phyloP scores from a whole-genome alignment of 2,329 filamentous ascomycete species.

The Botryotinia calthae region DNA sequence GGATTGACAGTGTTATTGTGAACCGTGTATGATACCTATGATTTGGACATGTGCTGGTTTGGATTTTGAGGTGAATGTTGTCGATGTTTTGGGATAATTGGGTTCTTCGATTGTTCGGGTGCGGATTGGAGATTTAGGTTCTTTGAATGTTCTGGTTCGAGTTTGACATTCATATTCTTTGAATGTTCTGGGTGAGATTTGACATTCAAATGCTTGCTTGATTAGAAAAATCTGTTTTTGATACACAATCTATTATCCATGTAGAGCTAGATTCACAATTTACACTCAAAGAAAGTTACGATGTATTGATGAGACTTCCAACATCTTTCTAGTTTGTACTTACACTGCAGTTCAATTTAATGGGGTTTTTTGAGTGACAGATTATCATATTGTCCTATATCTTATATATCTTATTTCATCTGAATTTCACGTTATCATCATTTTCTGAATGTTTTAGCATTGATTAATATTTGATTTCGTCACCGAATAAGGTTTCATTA shows the following conservation, averaged over 20 bases:
- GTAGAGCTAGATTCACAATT: constrained; percentile 2
- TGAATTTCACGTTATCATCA: neutral
- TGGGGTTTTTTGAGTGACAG: neutral
- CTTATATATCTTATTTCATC: neutral
- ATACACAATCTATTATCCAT: neutral
- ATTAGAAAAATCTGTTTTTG: no score
- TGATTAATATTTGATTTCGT: neutral
- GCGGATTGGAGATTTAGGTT: no score
- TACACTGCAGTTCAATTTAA: neutral
- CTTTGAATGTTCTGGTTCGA: no score
- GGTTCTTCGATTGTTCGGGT: no score
- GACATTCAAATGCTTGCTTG: neutral
- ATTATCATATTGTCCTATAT: neutral
- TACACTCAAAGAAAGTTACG: neutral
- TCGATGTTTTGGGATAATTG: no score
- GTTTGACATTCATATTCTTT: neutral
- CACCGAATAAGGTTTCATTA: neutral
- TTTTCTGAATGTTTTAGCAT: neutral
- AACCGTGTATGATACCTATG: no score
- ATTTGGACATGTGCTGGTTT: neutral
- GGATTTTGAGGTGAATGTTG: neutral
- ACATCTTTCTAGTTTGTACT: neutral
- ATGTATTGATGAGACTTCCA: neutral
- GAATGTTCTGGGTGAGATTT: rapidly evolving
- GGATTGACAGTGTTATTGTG: no score